Conservation (phyloP, 140 eudicot genomes). For the Ambrosia hybrid region DNA sequence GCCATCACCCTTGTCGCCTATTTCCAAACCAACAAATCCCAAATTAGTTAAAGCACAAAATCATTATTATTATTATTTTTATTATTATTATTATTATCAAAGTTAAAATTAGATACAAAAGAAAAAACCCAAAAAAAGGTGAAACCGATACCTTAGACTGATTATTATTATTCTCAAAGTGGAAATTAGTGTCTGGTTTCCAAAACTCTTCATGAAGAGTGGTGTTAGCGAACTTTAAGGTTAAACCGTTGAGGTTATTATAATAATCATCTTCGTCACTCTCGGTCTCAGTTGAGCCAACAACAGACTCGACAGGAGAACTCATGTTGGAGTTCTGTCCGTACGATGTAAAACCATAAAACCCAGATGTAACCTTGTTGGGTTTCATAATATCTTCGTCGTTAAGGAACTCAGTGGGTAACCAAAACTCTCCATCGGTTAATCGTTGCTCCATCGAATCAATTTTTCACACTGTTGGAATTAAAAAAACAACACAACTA, state of each 20-base stretch:
- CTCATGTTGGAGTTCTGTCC: slow-evolving; percentile 51
- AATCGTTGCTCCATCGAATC: slow-evolving; percentile 31
- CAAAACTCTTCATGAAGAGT: slow-evolving; percentile 36
- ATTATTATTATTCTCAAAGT: slow-evolving; percentile 2
- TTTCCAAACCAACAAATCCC: background rate
- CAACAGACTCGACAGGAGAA: slow-evolving; percentile 68
- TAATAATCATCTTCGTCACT: slow-evolving; percentile 74
- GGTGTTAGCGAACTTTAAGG: slow-evolving; percentile 35
- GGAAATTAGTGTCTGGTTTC: slow-evolving; percentile 6
- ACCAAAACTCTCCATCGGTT: slow-evolving; percentile 82
- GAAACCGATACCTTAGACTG: slow-evolving; percentile 38
- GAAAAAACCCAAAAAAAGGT: background rate
- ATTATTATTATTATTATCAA: too few relatives aligned
- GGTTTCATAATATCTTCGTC: slow-evolving; percentile 58
- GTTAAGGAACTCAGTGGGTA: slow-evolving; percentile 77
- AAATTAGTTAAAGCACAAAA: background rate
- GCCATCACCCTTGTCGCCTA: slow-evolving; percentile 44
- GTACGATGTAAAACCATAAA: background rate
- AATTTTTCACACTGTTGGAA: too few relatives aligned
- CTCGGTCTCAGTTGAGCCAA: slow-evolving; percentile 70
- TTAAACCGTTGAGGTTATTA: slow-evolving; percentile 38
- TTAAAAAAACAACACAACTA: slow-evolving; percentile 40
- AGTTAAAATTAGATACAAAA: background rate
- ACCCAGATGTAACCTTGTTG: background rate
- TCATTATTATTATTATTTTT: too few relatives aligned